Percentiles rank a stretch among this genome's conserved stretches.
Conservation (phyloP, 352 stramenopile species). For the Globisporangium nagaii region DNA sequence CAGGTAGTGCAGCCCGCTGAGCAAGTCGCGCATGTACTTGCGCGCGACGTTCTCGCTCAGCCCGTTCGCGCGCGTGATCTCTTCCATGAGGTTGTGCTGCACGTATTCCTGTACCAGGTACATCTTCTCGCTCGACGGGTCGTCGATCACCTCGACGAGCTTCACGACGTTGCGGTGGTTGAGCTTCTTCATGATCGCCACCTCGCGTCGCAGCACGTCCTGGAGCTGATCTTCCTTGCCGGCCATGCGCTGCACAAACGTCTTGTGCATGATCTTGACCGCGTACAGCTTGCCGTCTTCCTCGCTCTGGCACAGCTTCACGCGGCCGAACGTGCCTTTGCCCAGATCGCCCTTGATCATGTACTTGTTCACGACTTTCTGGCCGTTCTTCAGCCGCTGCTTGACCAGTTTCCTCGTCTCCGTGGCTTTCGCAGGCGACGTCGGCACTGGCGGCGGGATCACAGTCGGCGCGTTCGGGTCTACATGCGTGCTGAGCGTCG, state of each 20-base stretch:
- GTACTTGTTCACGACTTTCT: constrained; percentile 93
- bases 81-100: constrained; percentile 90
- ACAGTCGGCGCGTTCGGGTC: constrained; percentile 23
- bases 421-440: constrained; percentile 53
- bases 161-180: constrained; percentile 92
- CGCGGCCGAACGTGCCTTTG: constrained; percentile 86
- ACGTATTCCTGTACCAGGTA: constrained; percentile 95
- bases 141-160: constrained; percentile 93
- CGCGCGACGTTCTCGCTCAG: constrained; percentile 62
- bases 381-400: constrained; percentile 74
- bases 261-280: constrained; percentile 89
- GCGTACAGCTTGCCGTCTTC: constrained; percentile 79
- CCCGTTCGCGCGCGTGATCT: constrained; percentile 63
- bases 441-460: constrained; percentile 35
- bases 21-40: constrained; percentile 88
- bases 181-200: constrained; percentile 96
- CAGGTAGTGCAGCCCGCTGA: constrained; percentile 88
- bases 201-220: constrained; percentile 83
- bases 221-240: constrained; percentile 83
- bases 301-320: constrained; percentile 79
- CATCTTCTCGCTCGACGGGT: constrained; percentile 91
- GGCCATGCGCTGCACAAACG: constrained; percentile 85
- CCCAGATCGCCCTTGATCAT: constrained; percentile 89
- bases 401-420: constrained; percentile 82
- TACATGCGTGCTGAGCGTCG: no score